Percentiles rank a stretch among this genome's conserved stretches.
Evolutionary conservation across 2,329 filamentous ascomycete genomes (phyloP).

Genomic region (Aureobasidium mangrovei): DNA sequence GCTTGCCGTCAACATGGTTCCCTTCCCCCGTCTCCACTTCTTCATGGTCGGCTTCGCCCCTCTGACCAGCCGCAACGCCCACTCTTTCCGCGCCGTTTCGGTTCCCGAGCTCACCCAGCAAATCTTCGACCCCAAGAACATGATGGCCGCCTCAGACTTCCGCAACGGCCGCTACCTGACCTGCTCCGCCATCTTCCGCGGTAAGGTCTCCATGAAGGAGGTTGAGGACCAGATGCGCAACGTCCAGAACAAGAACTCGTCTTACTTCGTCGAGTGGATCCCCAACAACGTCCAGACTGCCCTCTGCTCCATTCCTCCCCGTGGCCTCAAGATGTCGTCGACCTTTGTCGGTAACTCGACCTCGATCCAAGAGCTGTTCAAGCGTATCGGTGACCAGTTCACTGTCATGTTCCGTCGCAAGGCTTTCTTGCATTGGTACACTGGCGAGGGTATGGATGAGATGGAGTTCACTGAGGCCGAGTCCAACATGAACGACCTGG

Average conservation of each 20-base stretch:
- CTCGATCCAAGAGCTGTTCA: slow-evolving; percentile 99
- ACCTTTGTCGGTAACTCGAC: slow-evolving; percentile 99
- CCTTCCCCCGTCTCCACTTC: slow-evolving; percentile 99
- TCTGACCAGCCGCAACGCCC: slow-evolving; percentile 81
- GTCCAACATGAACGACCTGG: slow-evolving; percentile 99
- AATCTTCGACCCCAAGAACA: slow-evolving; percentile 99
- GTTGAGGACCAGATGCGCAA: slow-evolving; percentile 99
- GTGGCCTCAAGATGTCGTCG: slow-evolving; percentile 97
- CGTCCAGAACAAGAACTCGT: slow-evolving; percentile 98
- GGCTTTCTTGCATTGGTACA: slow-evolving; percentile 99
- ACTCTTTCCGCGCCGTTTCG: slow-evolving; percentile 95
- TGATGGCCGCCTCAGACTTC: slow-evolving; percentile 99
- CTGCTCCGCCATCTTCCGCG: slow-evolving; percentile 99
- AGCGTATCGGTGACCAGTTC: slow-evolving; percentile 99
- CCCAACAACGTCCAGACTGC: slow-evolving; percentile 99
- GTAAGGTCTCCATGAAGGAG: slow-evolving; percentile 99
- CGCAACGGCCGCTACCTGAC: slow-evolving; percentile 99
- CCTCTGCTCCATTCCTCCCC: slow-evolving; percentile 96
- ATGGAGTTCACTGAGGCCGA: slow-evolving; percentile 99
- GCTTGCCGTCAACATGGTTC: slow-evolving; percentile 99
- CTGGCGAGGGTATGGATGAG: slow-evolving; percentile 99
- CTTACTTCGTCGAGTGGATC: slow-evolving; percentile 99
- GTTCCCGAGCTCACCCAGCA: slow-evolving; percentile 99
- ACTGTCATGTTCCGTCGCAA: slow-evolving; percentile 99
- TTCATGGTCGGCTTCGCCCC: slow-evolving; percentile 99